Conservation (phyloP, 352 stramenopile genomes). For the Peronospora belbahrii region DNA sequence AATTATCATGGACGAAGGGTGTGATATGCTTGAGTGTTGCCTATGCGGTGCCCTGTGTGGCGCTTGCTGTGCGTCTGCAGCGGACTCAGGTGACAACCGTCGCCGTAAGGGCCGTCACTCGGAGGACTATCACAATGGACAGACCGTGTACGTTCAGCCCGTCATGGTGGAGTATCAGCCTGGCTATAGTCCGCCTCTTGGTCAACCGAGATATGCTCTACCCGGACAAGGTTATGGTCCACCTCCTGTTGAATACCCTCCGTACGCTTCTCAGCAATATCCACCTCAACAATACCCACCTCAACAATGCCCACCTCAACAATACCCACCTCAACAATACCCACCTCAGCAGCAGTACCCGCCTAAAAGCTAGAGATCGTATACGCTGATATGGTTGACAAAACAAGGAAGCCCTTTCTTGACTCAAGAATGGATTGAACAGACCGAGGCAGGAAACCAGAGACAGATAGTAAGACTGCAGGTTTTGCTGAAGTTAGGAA, state of each 20-base stretch:
- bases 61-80: conserved; percentile 56
- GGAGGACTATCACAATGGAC: conserved; percentile 30
- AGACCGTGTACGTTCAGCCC: conserved; percentile 69
- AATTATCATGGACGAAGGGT: conserved; percentile 51
- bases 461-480: conserved; percentile 8
- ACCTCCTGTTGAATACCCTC: conserved; percentile 38
- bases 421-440: conserved; percentile 24
- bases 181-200: conserved; percentile 20
- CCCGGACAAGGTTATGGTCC: conserved; percentile 31
- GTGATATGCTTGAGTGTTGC: conserved; percentile 74
- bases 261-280: conserved; percentile 36
- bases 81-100: conserved; percentile 26
- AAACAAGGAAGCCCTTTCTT: neutral
- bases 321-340: conserved; percentile 25
- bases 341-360: conserved; percentile 14
- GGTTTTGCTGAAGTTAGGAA: conserved; percentile 9
- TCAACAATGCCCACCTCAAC: conserved; percentile 13
- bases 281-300: conserved; percentile 24
- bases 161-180: conserved; percentile 48
- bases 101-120: conserved; percentile 33
- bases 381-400: neutral
- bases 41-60: conserved; percentile 67
- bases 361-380: conserved; percentile 9
- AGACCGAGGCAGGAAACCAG: conserved; percentile 10
- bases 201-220: conserved; percentile 26